Base-by-base conservation (phyloP, 306 rosid genomes). In the Rubus idaeus region DNA sequence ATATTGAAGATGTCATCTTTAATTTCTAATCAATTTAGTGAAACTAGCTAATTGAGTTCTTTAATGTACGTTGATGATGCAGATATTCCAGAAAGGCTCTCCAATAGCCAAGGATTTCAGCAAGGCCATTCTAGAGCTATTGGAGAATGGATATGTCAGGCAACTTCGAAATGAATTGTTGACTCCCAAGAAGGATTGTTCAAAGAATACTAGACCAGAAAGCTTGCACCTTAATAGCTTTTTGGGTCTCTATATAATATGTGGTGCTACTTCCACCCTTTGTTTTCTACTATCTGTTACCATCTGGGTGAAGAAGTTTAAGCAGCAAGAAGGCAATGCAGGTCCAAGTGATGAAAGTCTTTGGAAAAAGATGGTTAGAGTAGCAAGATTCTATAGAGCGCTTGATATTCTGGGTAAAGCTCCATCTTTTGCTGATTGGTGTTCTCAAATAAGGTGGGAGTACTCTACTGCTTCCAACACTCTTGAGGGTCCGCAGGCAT, bases 21-120 rank as follows among this genome's bases (percentile, higher is more conserved):
- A 30, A 30, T 30, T 30, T 30, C 35, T 30, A 30, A 30, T 30
- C 35, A 30, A 30, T 30, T 30, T 30, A 30, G 35, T 30, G 8
- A 0, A 50, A 56, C 61, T n/a, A 70, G 50, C 63, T 30, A 37
- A 52, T 55, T 18, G 20, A 4, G 39, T 39, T 51, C 30, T 17
- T 66, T 66, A 0, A 42, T 66, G 35, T 26, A 5, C 10, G 2
- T 71, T 71, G 2, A 55, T 17, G n/a, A 53, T 78, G 81, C 89
- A 90, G 97, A 75, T 82, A 60, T 88, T 92, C 80, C 89, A 82
- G 71, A 89, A 83, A 77, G 97, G 96, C 57, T 90, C 97, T 2
- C 96, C 96, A n/a, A 12, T 92, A 49, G 79, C 78, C 12, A 88
- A 18, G 81, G 93, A 92, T 78, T 52, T 90, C 58, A 87, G 93